Conservation (phyloP, 495 filamentous ascomycete genomes). For the Hypoxylon fragiforme region DNA sequence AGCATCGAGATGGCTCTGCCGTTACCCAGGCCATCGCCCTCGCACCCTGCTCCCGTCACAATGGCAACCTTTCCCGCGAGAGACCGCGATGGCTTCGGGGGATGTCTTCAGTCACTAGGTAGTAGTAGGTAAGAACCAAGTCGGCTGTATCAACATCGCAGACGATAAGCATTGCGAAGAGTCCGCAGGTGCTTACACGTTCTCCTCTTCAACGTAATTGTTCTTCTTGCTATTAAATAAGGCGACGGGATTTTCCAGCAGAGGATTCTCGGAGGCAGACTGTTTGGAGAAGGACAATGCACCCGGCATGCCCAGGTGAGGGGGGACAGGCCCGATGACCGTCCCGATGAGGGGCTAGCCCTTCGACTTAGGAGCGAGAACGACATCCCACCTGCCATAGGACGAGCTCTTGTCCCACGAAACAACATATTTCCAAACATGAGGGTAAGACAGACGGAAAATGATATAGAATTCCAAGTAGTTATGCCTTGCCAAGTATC, state of each 20-base stretch:
- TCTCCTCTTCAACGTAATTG: conserved; percentile 14
- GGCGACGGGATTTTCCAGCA: neutral
- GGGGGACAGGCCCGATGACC: neutral
- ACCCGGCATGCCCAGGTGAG: neutral
- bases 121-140: too few relatives aligned
- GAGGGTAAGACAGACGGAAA: too few relatives aligned
- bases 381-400: neutral
- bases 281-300: neutral
- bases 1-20: conserved; percentile 61
- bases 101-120: conserved; percentile 26
- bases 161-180: too few relatives aligned
- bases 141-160: conserved; percentile 1
- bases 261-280: neutral
- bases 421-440: neutral
- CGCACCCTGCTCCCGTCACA: conserved; percentile 61
- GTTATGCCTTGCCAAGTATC: too few relatives aligned
- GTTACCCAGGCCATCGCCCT: conserved; percentile 59
- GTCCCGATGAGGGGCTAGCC: conserved; percentile 7
- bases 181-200: conserved; percentile 2
- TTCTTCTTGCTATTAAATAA: neutral
- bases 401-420: neutral
- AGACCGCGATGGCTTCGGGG: conserved; percentile 34
- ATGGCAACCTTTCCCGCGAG: conserved; percentile 57
- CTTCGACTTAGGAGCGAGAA: neutral
- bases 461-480: too few relatives aligned